Percentiles rank a stretch among this genome's conserved stretches.
Evolutionary conservation across 768 basidiomycete species (phyloP).

Genomic region (Mycena vulgaris): DNA sequence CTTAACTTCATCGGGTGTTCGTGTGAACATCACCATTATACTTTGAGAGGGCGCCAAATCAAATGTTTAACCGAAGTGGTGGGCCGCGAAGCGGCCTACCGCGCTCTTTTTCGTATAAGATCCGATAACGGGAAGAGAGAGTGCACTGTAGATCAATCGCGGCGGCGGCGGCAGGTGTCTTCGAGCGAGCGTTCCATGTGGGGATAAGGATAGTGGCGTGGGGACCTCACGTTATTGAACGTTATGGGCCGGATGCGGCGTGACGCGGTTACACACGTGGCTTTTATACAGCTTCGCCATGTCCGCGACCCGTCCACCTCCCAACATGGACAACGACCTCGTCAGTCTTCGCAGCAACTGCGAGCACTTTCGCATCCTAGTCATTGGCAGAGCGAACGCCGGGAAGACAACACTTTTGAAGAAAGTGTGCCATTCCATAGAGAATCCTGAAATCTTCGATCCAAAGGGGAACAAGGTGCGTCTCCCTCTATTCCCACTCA

Average conservation of each 20-base stretch:
- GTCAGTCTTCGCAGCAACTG: constrained; percentile 41
- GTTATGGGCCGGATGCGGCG: too few relatives aligned
- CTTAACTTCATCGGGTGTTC: too few relatives aligned
- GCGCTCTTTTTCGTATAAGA: too few relatives aligned
- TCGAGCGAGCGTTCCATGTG: not conserved
- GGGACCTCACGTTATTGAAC: not conserved
- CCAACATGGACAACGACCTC: constrained; percentile 37
- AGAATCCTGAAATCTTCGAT: constrained; percentile 49
- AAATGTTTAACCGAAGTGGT: too few relatives aligned
- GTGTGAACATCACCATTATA: too few relatives aligned
- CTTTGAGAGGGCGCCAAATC: too few relatives aligned
- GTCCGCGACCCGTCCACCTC: not conserved
- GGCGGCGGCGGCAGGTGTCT: too few relatives aligned
- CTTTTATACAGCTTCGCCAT: not conserved
- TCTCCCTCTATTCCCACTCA: constrained; percentile 1
- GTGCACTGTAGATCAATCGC: too few relatives aligned
- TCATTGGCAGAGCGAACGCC: constrained; percentile 57
- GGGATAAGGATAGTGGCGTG: not conserved
- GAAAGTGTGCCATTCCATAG: constrained; percentile 53
- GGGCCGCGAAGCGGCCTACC: too few relatives aligned
- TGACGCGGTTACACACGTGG: not conserved
- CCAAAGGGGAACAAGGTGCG: constrained; percentile 40
- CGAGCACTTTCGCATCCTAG: constrained; percentile 54
- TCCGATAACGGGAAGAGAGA: too few relatives aligned
- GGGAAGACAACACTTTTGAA: constrained; percentile 60